These are phyloP conservation scores for Vachellia pachyceras DNA, from an alignment of 306 rosid species.

Conservation along the genomic window DNA sequence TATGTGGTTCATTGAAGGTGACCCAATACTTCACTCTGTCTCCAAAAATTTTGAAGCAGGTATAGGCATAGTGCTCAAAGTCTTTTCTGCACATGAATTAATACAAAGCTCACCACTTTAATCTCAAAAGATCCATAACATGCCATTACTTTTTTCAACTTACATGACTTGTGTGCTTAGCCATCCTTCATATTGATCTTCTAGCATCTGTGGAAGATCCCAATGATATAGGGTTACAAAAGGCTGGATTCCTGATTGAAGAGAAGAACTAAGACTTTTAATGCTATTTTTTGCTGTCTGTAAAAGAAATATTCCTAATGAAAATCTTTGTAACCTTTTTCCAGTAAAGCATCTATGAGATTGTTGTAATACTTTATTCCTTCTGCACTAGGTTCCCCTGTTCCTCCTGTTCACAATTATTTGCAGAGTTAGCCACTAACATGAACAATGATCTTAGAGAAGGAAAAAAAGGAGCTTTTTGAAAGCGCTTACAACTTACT, in stretches of 20 bases:
- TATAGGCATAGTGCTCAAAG: conserved; percentile 79
- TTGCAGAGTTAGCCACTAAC: conserved; percentile 22
- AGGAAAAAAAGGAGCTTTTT: neutral
- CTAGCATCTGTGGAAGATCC: conserved; percentile 93
- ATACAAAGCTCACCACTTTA: conserved; percentile 12
- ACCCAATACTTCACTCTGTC: conserved; percentile 91
- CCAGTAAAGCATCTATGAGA: conserved; percentile 78
- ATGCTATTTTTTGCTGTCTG: neutral
- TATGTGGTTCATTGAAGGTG: conserved; percentile 96
- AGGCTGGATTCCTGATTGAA: conserved; percentile 81
- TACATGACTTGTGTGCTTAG: conserved; percentile 71
- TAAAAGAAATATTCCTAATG: conserved; percentile 23
- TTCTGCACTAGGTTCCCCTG: conserved; percentile 77
- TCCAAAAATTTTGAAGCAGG: conserved; percentile 87
- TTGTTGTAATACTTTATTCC: conserved; percentile 81
- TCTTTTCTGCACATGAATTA: conserved; percentile 65
- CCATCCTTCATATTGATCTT: conserved; percentile 95
- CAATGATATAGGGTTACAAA: conserved; percentile 83
- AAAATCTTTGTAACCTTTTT: conserved; percentile 63
- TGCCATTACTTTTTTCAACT: conserved; percentile 46
- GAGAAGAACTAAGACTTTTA: conserved; percentile 39
- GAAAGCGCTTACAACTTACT: conserved; percentile 58
- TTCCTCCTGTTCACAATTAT: conserved; percentile 65
- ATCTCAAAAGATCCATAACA: conserved; percentile 2
- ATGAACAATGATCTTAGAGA: neutral